Conservation (phyloP, 106 monocot species). For the Dioscorea zingiberensis region DNA sequence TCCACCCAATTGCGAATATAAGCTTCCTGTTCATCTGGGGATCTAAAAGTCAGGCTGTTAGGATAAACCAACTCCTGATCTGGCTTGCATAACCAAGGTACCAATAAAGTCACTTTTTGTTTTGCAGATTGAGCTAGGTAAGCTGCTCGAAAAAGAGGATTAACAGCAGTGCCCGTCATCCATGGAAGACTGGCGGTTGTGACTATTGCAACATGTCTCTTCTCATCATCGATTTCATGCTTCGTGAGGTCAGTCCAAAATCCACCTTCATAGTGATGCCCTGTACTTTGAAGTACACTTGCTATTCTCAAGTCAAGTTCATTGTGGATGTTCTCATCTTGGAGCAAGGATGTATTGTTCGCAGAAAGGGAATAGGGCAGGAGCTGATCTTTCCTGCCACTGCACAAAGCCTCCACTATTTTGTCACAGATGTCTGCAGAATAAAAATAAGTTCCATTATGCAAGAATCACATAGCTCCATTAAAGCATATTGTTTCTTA, state of each 20-base stretch:
- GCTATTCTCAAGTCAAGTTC: constrained; percentile 86
- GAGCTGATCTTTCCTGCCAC: constrained; percentile 42
- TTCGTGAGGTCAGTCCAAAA: constrained; percentile 39
- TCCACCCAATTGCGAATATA: constrained; percentile 93
- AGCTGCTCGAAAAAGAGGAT: constrained; percentile 93
- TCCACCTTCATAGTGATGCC: constrained; percentile 61
- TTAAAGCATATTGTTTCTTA: no score
- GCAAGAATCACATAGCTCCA: neutral
- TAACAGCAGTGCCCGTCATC: constrained; percentile 99
- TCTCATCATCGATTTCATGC: constrained; percentile 27
- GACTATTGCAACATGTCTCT: constrained; percentile 84
- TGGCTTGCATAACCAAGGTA: constrained; percentile 92
- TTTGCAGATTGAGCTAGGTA: constrained; percentile 72
- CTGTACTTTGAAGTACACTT: constrained; percentile 73
- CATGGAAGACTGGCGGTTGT: constrained; percentile 98
- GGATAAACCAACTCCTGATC: constrained; percentile 98
- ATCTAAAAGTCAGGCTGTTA: constrained; percentile 60
- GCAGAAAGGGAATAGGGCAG: constrained; percentile 23
- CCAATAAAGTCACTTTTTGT: constrained; percentile 88
- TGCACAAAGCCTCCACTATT: constrained; percentile 66
- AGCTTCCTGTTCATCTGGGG: constrained; percentile 88
- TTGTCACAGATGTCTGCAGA: constrained; percentile 76
- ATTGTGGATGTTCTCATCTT: constrained; percentile 42
- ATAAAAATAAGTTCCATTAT: neutral
- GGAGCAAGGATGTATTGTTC: constrained; percentile 27